A percentile compares a stretch with the other conserved stretches of the same genome.
Evolutionary conservation across 768 basidiomycete species (phyloP).

Genomic region (Suillus fuscotomentosus): DNA sequence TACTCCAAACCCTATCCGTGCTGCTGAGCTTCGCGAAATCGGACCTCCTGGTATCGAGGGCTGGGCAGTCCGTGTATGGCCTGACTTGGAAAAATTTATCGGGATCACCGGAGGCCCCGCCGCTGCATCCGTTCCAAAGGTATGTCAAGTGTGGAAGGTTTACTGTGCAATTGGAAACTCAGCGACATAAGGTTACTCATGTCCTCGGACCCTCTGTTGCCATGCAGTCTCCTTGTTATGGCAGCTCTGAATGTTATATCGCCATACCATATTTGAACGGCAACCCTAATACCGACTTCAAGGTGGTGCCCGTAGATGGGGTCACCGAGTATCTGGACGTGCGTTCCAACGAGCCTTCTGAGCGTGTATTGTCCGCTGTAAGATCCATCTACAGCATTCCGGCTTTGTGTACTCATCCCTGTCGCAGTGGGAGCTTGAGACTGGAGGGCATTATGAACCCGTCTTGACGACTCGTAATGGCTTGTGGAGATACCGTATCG

Average conservation of each 20-base stretch:
- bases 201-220: slow-evolving; percentile 5
- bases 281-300: background rate
- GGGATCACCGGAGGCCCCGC: slow-evolving; percentile 1
- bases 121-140: slow-evolving; percentile 8
- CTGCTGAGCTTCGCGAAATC: slow-evolving; percentile 6
- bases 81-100: background rate
- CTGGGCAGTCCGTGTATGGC: slow-evolving; percentile 8
- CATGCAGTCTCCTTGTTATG: background rate
- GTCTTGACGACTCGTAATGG: slow-evolving; percentile 10
- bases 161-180: background rate
- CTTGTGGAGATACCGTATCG: slow-evolving; percentile 10
- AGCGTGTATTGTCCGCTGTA: background rate
- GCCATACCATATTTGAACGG: slow-evolving; percentile 2
- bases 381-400: background rate
- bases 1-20: slow-evolving; percentile 9
- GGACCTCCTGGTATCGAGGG: background rate
- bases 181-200: slow-evolving; percentile 2
- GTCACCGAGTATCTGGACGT: slow-evolving; percentile 3
- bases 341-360: background rate
- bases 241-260: slow-evolving; percentile 1
- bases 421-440: slow-evolving; percentile 8
- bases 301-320: background rate
- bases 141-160: background rate
- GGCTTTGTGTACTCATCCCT: background rate
- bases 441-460: slow-evolving; percentile 7